Base-by-base conservation (phyloP, 768 basidiomycete species). In the Chlorophyllum brunneum region DNA sequence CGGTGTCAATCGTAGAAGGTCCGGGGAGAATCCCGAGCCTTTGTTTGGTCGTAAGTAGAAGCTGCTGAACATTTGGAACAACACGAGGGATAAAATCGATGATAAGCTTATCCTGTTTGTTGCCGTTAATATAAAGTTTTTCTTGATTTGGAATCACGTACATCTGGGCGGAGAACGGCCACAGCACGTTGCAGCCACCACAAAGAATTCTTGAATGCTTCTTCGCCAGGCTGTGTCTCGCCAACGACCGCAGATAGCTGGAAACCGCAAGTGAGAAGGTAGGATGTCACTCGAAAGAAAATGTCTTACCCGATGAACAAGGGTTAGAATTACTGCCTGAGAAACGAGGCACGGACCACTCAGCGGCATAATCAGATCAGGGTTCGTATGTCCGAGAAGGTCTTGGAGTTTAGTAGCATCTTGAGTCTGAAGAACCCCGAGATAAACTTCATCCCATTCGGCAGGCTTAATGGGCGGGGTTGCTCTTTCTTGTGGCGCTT, bases 121-220 rank as follows among this genome's bases (percentile, higher is more conserved):
- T 27, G 42, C 33, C 1, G 23, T 54, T 6, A 30, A 42, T 18
- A 11, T 44, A 29, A 16, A 45, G 20, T 51, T 50, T 15, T 48
- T 13, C 40, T 16, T 41, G 36, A 54, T 37, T 3, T 36, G 10
- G 38, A 51, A 38, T 41, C 23, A 71, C 77, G 23, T 64, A 86
- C 87, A 60, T 83, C 84, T 45, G 88, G 83, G 62, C 86, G 86
- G 57, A 92, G 77, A 27, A 84, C 74, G 11, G 78, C 72, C 5
- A 87, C 74, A 31, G 86, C 76, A 50, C 90, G 83, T 63, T 92
- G 88, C 58, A 93, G 70, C 90, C 90, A 93, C 89, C 91, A 92
- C 51, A 92, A 70, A 5, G 86, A 81, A 11, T 79, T 81, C 69
- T 91, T 91, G 78, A 91, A 92, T 4, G 78, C 67, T 59, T 92